These are phyloP conservation scores for Phaseolus coccineus DNA, from an alignment of 331 rosid species.

Conservation along the genomic window DNA sequence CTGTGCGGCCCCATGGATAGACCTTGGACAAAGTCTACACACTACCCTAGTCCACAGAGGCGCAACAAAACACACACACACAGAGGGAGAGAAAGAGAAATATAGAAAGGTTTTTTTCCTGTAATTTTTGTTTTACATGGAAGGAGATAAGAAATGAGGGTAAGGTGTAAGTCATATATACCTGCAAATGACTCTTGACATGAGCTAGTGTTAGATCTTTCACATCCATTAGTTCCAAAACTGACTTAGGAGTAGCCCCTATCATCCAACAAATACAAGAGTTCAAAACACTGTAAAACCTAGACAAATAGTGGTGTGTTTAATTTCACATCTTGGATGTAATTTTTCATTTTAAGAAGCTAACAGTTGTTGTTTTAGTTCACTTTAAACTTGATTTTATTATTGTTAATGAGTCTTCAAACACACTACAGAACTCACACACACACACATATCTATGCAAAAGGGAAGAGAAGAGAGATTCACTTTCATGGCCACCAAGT, in stretches of 20 bases:
- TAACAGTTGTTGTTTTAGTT: neutral
- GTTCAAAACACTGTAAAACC: neutral
- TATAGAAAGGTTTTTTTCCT: neutral
- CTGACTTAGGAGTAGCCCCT: slow-evolving; percentile 98
- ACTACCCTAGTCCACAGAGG: slow-evolving; percentile 35
- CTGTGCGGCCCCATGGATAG: slow-evolving; percentile 75
- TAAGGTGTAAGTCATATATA: slow-evolving; percentile 39
- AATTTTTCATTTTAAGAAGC: neutral
- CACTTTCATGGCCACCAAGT: slow-evolving; percentile 98
- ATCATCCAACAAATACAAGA: slow-evolving; percentile 19
- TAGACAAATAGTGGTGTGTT: neutral
- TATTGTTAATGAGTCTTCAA: neutral
- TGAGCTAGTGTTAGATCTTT: slow-evolving; percentile 97
- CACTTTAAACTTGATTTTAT: neutral
- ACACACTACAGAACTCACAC: neutral
- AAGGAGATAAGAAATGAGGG: neutral
- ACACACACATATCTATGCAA: neutral
- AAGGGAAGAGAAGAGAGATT: slow-evolving; percentile 13
- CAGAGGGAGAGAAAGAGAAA: slow-evolving; percentile 19
- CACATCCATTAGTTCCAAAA: slow-evolving; percentile 94
- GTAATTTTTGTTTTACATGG: slow-evolving; percentile 45
- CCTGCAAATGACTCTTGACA: slow-evolving; percentile 99
- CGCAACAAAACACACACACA: neutral
- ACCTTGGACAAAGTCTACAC: slow-evolving; percentile 59
- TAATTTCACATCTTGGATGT: neutral